These are phyloP conservation scores for Ogataea henricii DNA, from an alignment of 805 yeast genomes.

Conservation along the genomic window DNA sequence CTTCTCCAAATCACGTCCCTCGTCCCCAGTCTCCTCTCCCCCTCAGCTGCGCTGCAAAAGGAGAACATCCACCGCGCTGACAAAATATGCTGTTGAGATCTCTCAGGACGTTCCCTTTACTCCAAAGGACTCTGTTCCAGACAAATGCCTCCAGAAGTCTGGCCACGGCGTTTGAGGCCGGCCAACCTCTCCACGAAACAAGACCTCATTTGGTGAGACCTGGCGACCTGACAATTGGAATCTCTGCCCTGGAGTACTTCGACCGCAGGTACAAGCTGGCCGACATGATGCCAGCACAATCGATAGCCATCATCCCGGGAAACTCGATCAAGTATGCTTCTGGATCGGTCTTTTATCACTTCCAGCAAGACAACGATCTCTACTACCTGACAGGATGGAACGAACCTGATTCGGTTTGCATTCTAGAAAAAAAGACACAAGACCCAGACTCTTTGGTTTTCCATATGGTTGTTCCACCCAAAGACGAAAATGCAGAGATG, in stretches of 20 bases:
- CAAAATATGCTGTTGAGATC: background rate
- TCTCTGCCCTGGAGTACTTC: conserved; percentile 79
- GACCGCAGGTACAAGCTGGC: conserved; percentile 66
- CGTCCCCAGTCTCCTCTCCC: no score
- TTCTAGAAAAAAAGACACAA: conserved; percentile 62
- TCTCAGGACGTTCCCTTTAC: background rate
- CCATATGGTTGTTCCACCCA: conserved; percentile 85
- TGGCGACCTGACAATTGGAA: conserved; percentile 88
- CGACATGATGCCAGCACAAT: conserved; percentile 55
- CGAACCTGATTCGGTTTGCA: conserved; percentile 78
- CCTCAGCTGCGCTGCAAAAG: no score
- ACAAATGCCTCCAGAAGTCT: background rate
- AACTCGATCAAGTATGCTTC: conserved; percentile 74
- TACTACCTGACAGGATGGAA: conserved; percentile 90
- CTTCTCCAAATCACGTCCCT: no score
- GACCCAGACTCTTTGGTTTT: conserved; percentile 56
- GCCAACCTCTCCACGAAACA: conserved; percentile 88
- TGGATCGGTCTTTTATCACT: conserved; percentile 87
- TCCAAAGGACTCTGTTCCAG: background rate
- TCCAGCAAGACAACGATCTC: conserved; percentile 89
- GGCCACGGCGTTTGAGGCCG: conserved; percentile 42
- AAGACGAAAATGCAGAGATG: conserved; percentile 72
- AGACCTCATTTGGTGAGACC: conserved; percentile 71
- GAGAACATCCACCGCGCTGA: no score
- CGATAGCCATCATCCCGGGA: conserved; percentile 77